These are phyloP conservation scores for Boletus subparvulus DNA, from an alignment of 768 basidiomycete genomes.

Conservation along the genomic window DNA sequence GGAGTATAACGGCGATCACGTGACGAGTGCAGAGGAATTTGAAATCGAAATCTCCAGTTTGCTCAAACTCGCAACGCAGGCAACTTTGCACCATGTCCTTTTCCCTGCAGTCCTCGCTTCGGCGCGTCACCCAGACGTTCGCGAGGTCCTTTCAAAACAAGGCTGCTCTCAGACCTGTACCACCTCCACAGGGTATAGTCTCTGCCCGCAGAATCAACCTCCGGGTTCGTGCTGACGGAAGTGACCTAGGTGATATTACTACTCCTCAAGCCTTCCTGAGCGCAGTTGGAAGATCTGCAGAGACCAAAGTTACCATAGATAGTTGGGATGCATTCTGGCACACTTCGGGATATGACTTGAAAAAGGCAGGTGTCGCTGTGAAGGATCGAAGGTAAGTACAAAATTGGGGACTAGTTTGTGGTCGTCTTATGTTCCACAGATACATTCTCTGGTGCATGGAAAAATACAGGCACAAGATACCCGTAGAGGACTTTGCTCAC, in stretches of 20 bases:
- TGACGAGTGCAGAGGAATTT: constrained; percentile 11
- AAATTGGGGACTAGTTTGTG: neutral
- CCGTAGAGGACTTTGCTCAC: constrained; percentile 62
- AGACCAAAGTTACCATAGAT: constrained; percentile 61
- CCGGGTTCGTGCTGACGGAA: constrained; percentile 7
- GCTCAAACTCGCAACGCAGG: neutral
- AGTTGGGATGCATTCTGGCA: constrained; percentile 78
- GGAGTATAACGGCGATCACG: constrained; percentile 8
- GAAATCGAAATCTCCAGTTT: constrained; percentile 4
- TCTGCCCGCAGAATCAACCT: neutral
- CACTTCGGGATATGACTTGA: constrained; percentile 54
- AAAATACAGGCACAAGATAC: constrained; percentile 62
- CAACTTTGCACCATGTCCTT: constrained; percentile 22
- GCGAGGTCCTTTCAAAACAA: constrained; percentile 35
- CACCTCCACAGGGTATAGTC: constrained; percentile 23
- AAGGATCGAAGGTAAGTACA: constrained; percentile 66
- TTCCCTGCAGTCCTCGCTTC: constrained; percentile 18
- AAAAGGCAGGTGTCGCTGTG: constrained; percentile 62
- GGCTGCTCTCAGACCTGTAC: constrained; percentile 19
- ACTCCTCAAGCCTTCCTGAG: constrained; percentile 67
- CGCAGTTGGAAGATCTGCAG: constrained; percentile 67
- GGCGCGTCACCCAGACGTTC: constrained; percentile 18
- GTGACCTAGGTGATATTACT: constrained; percentile 44
- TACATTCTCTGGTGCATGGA: constrained; percentile 87
- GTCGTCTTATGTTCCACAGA: constrained; percentile 38